Evolutionary conservation across 257 asterid species (phyloP).

Genomic region (Salvia splendens): DNA sequence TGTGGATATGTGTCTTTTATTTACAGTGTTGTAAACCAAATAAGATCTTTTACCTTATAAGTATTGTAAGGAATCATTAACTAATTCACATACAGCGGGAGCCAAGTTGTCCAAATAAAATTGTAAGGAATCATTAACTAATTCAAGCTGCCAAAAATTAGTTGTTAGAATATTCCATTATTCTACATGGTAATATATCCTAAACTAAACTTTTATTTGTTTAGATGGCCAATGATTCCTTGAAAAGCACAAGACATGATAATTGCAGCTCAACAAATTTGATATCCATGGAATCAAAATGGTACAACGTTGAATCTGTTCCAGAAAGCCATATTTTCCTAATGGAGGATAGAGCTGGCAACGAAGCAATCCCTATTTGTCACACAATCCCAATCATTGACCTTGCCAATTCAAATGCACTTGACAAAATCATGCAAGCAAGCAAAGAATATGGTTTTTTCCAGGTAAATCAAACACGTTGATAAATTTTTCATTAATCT

Average conservation of each 20-base stretch:
- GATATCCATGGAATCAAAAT: conserved; percentile 34
- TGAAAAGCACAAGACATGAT: neutral
- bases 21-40: too few relatives aligned
- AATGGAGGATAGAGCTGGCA: conserved; percentile 50
- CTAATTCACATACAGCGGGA: neutral
- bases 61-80: too few relatives aligned
- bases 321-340: conserved; percentile 48
- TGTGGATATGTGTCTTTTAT: too few relatives aligned
- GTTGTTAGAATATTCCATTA: neutral
- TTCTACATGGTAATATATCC: too few relatives aligned
- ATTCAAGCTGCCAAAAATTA: conserved; percentile 28
- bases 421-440: conserved; percentile 45
- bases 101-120: neutral
- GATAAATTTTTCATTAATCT: too few relatives aligned
- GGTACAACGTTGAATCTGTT: conserved; percentile 58
- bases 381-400: conserved; percentile 49
- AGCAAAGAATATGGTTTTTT: conserved; percentile 54
- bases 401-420: conserved; percentile 29
- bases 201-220: conserved; percentile 16
- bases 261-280: neutral
- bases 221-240: conserved; percentile 38
- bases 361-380: conserved; percentile 39
- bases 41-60: too few relatives aligned
- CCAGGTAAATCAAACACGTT: conserved; percentile 42
- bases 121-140: conserved; percentile 22